Evolutionary conservation across 345 rosid species (phyloP).

Genomic region (Triadica sebifera): DNA sequence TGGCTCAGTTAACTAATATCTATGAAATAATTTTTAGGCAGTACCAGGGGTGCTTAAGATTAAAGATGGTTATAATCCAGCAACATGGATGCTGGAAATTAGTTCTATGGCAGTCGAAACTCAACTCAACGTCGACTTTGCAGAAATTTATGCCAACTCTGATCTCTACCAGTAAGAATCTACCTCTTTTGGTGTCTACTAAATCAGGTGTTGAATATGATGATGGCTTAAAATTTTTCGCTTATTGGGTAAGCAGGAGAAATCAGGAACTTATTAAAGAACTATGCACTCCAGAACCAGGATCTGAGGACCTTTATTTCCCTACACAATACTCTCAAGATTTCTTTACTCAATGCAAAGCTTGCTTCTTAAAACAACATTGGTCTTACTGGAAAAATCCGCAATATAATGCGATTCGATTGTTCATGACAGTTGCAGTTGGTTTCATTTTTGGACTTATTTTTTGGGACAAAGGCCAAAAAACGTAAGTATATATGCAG

Average conservation of each 20-base stretch:
- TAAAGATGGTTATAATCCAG: slow-evolving; percentile 26
- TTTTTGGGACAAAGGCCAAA: slow-evolving; percentile 24
- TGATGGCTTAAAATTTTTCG: neutral
- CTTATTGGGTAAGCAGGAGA: slow-evolving; percentile 1
- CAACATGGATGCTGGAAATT: slow-evolving; percentile 31
- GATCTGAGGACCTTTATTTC: slow-evolving; percentile 23
- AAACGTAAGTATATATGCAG: slow-evolving; percentile 13
- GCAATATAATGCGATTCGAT: slow-evolving; percentile 12
- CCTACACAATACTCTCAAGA: slow-evolving; percentile 16
- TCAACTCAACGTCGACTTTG: slow-evolving; percentile 21
- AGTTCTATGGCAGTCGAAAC: slow-evolving; percentile 16
- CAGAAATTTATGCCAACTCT: slow-evolving; percentile 22
- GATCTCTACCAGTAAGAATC: slow-evolving; percentile 16
- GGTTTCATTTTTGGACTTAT: slow-evolving; percentile 26
- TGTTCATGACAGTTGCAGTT: slow-evolving; percentile 16
- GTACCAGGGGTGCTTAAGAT: slow-evolving; percentile 22
- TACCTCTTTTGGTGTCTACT: neutral
- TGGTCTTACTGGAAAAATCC: slow-evolving; percentile 27
- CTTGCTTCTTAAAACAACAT: slow-evolving; percentile 27
- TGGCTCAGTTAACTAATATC: neutral
- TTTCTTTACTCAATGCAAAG: slow-evolving; percentile 18
- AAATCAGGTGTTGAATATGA: neutral
- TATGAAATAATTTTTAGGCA: slow-evolving; percentile 5
- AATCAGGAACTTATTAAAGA: slow-evolving; percentile 20
- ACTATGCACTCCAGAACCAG: slow-evolving; percentile 20